These are phyloP conservation scores for Leucocoprinus birnbaumii DNA, from an alignment of 768 basidiomycete species.

Conservation along the genomic window DNA sequence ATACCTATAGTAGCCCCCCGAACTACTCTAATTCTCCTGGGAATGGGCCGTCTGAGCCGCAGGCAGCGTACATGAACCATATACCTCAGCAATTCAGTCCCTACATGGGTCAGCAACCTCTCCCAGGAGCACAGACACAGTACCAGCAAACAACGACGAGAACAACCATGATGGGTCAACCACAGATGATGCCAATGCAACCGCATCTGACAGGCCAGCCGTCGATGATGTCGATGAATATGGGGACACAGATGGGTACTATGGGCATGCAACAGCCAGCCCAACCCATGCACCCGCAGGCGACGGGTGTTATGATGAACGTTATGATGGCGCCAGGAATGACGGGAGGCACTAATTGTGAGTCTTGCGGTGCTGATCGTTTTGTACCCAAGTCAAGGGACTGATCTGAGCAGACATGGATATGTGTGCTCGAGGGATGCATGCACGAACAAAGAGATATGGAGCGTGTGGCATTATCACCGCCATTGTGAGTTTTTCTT, in stretches of 20 bases:
- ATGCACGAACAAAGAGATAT: too few species aligned
- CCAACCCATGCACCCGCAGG: conserved; percentile 1
- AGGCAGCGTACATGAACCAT: not conserved
- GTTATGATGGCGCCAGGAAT: conserved; percentile 9
- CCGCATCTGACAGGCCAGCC: conserved; percentile 1
- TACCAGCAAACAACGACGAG: not conserved
- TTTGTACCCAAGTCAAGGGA: not conserved
- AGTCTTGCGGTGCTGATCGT: not conserved
- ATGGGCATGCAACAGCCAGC: not conserved
- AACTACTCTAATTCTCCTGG: not conserved
- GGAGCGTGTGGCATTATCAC: too few species aligned
- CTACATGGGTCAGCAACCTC: not conserved
- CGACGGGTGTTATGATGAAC: conserved; percentile 10
- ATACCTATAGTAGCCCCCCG: not conserved
- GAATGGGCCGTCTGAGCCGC: not conserved
- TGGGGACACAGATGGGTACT: not conserved
- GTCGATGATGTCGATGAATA: not conserved
- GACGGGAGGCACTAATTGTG: not conserved
- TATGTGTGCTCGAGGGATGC: too few species aligned
- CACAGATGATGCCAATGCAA: conserved; percentile 4
- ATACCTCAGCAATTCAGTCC: not conserved
- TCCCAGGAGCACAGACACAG: not conserved
- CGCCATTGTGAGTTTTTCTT: too few species aligned
- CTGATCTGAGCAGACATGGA: too few species aligned
- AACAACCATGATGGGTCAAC: conserved; percentile 1